phyloP scores from a whole-genome alignment of 331 rosid species.

The Saraca asoca region DNA sequence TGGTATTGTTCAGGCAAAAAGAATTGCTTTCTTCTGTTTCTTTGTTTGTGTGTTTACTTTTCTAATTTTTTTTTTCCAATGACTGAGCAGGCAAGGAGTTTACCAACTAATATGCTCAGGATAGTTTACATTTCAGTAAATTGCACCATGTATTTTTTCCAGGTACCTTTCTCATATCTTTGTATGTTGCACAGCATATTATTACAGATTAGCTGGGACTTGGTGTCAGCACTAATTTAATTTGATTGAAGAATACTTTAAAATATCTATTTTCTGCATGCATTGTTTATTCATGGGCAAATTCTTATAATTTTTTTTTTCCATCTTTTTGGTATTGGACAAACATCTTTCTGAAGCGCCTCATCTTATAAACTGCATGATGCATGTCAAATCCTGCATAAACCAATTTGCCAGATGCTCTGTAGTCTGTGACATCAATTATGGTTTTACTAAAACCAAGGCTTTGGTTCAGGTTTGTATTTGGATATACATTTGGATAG shows the following conservation, averaged over 20 bases:
- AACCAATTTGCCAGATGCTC: background rate
- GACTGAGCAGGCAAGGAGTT: conserved; percentile 80
- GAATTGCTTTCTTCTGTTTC: background rate
- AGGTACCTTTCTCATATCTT: conserved; percentile 51
- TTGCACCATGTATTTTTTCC: conserved; percentile 64
- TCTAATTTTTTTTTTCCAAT: conserved; percentile 23
- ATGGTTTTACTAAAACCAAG: conserved; percentile 21
- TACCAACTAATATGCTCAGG: conserved; percentile 84
- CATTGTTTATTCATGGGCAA: too few relatives aligned
- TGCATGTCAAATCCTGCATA: too few relatives aligned
- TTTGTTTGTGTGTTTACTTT: background rate
- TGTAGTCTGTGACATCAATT: conserved; percentile 6
- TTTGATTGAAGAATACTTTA: background rate
- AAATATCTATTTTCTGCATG: too few relatives aligned
- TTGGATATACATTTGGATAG: conserved; percentile 85
- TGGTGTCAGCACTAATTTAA: conserved; percentile 12
- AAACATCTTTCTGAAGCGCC: too few relatives aligned
- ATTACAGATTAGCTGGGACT: background rate
- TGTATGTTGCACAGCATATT: background rate
- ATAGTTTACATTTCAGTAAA: conserved; percentile 68
- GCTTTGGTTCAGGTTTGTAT: conserved; percentile 66
- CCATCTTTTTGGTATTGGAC: too few relatives aligned
- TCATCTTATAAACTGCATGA: too few relatives aligned
- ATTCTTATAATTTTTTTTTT: too few relatives aligned
- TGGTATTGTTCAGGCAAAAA: background rate